Percentiles rank a stretch among this genome's conserved stretches.
Conservation (phyloP, 306 rosid species). For the Vigna reflexopilosa region DNA sequence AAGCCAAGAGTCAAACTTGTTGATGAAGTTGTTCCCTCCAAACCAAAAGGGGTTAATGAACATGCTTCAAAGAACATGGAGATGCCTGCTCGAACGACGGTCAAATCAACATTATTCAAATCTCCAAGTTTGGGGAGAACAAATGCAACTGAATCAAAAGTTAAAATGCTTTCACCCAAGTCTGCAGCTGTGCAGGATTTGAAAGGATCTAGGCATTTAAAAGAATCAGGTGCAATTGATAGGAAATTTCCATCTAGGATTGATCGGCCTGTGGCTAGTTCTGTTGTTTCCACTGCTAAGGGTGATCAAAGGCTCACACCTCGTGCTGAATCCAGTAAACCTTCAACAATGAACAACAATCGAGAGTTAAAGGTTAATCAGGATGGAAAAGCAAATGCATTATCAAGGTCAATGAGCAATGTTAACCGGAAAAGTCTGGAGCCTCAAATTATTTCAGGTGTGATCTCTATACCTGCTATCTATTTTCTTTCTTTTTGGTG, state of each 20-base stretch:
- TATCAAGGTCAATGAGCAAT: conserved; percentile 59
- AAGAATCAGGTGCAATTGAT: conserved; percentile 69
- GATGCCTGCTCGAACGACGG: conserved; percentile 58
- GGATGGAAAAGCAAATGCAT: conserved; percentile 64
- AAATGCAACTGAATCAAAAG: conserved; percentile 71
- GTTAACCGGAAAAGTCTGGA: conserved; percentile 66
- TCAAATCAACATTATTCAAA: conserved; percentile 77
- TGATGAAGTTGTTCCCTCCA: conserved; percentile 74
- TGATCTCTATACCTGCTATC: conserved; percentile 39
- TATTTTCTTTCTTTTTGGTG: neutral
- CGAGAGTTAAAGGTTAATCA: conserved; percentile 64
- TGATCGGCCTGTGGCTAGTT: conserved; percentile 64
- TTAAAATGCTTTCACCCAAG: conserved; percentile 72
- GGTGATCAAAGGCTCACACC: conserved; percentile 67
- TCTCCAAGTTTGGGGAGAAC: conserved; percentile 60
- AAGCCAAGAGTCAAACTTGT: conserved; percentile 79
- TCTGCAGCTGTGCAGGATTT: conserved; percentile 57
- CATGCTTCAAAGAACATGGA: conserved; percentile 65
- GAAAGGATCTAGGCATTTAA: conserved; percentile 68
- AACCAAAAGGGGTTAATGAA: conserved; percentile 68
- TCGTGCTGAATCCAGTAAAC: conserved; percentile 63
- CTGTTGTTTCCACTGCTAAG: conserved; percentile 64
- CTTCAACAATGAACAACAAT: conserved; percentile 56
- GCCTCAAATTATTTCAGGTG: conserved; percentile 72
- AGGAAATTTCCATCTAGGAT: conserved; percentile 63